These are phyloP conservation scores for Starmerella vaccinii DNA, from an alignment of 805 yeast genomes.

Conservation along the genomic window DNA sequence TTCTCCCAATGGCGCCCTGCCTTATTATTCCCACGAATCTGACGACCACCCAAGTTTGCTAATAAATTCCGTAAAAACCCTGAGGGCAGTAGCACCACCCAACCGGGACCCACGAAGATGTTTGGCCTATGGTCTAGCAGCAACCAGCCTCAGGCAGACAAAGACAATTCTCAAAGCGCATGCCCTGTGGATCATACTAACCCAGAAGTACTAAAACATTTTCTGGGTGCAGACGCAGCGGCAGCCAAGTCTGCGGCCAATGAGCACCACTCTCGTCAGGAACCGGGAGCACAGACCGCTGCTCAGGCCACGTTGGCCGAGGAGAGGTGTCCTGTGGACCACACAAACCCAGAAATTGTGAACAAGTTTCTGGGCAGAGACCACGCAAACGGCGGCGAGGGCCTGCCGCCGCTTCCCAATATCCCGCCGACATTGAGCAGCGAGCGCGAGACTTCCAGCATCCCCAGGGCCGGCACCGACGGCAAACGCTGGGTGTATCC, in stretches of 20 bases:
- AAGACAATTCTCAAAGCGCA: neutral
- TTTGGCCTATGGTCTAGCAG: constrained; percentile 3
- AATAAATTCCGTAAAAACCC: neutral
- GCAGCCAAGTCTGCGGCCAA: neutral
- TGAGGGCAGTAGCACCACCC: neutral
- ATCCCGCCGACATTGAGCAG: constrained; percentile 41
- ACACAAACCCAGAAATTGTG: constrained; percentile 20
- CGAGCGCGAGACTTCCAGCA: constrained; percentile 69
- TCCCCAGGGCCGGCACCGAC: constrained; percentile 61
- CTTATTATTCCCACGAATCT: too few relatives aligned
- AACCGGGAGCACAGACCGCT: neutral
- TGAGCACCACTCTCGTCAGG: neutral
- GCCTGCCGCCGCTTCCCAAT: constrained; percentile 24
- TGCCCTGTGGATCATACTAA: constrained; percentile 24
- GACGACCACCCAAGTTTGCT: neutral
- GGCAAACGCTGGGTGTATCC: constrained; percentile 85
- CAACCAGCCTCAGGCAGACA: neutral
- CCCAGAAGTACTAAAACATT: constrained; percentile 21
- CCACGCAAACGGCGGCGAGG: constrained; percentile 32
- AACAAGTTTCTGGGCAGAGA: constrained; percentile 16
- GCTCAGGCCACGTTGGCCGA: neutral
- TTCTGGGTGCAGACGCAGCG: neutral
- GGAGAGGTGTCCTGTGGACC: constrained; percentile 22
- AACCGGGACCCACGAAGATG: neutral
- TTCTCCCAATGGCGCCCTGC: neutral